A percentile compares a stretch with the other conserved stretches of the same genome.
phyloP scores from a whole-genome alignment of 495 filamentous ascomycete species.

The Penicillium bovifimosum region DNA sequence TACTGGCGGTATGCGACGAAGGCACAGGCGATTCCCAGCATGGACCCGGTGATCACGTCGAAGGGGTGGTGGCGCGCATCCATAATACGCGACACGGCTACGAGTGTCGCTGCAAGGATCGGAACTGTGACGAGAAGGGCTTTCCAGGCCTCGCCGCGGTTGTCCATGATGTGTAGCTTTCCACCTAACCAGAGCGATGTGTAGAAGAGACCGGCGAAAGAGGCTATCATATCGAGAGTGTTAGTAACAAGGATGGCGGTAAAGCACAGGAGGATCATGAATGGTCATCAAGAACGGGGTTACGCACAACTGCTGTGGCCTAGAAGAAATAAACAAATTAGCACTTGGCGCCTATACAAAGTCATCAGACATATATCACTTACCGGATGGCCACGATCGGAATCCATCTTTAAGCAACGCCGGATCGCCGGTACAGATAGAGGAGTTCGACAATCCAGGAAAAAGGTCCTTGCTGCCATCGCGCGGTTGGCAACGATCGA shows the following conservation, averaged over 20 bases:
- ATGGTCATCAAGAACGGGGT: background rate
- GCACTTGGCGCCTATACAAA: background rate
- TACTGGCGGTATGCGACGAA: slow-evolving; percentile 50
- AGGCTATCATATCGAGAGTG: slow-evolving; percentile 25
- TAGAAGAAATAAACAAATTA: slow-evolving; percentile 26
- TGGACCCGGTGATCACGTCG: slow-evolving; percentile 74
- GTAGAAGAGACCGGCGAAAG: slow-evolving; percentile 79
- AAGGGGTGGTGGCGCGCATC: slow-evolving; percentile 87
- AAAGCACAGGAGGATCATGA: background rate
- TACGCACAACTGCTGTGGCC: slow-evolving; percentile 52
- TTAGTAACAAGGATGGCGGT: slow-evolving; percentile 3
- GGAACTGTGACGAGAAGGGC: slow-evolving; percentile 61
- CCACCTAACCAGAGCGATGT: slow-evolving; percentile 57
- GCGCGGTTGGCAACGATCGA: slow-evolving; percentile 59
- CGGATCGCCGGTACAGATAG: slow-evolving; percentile 64
- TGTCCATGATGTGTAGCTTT: slow-evolving; percentile 55
- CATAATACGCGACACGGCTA: slow-evolving; percentile 56
- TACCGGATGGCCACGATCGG: slow-evolving; percentile 73
- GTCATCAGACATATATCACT: background rate
- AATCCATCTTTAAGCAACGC: slow-evolving; percentile 76
- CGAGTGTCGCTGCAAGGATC: slow-evolving; percentile 47
- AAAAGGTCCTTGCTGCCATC: slow-evolving; percentile 30
- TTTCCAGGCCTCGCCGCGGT: slow-evolving; percentile 71
- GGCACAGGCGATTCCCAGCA: slow-evolving; percentile 54
- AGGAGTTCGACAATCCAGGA: slow-evolving; percentile 54